Conservation (phyloP, 179 eudicot genomes). For the Gypsophila paniculata region DNA sequence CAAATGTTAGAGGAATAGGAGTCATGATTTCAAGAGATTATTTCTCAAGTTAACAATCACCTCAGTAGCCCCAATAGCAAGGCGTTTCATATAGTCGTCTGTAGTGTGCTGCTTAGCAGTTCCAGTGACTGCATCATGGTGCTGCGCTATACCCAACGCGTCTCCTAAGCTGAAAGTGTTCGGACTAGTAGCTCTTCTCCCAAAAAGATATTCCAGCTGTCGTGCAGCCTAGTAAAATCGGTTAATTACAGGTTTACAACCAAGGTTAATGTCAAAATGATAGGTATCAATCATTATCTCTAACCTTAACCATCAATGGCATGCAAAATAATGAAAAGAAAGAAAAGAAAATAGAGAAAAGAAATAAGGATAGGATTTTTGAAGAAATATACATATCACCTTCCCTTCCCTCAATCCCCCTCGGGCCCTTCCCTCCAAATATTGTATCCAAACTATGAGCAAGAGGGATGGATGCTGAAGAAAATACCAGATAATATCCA, state of each 20-base stretch:
- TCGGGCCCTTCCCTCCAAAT: too few relatives aligned
- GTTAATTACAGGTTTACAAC: neutral
- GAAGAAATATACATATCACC: too few relatives aligned
- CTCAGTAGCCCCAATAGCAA: constrained; percentile 75
- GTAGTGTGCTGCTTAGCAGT: constrained; percentile 82
- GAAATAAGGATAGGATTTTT: too few relatives aligned
- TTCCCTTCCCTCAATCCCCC: too few relatives aligned
- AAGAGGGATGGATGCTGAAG: neutral
- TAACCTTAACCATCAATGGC: too few relatives aligned
- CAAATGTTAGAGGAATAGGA: neutral
- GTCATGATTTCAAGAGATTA: neutral
- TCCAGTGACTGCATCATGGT: constrained; percentile 87
- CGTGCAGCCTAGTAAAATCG: constrained; percentile 61
- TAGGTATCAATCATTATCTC: too few relatives aligned
- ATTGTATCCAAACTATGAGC: neutral
- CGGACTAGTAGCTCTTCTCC: constrained; percentile 48
- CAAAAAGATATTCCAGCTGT: constrained; percentile 66
- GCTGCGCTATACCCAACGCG: constrained; percentile 85
- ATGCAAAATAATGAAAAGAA: neutral
- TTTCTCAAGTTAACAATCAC: constrained; percentile 29
- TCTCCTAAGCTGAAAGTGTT: constrained; percentile 69
- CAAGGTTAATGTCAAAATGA: neutral
- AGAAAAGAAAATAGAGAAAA: too few relatives aligned
- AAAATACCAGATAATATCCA: constrained; percentile 77
- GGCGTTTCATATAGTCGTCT: constrained; percentile 71